Conservation (phyloP, 306 rosid species). For the Albizia julibrissin region DNA sequence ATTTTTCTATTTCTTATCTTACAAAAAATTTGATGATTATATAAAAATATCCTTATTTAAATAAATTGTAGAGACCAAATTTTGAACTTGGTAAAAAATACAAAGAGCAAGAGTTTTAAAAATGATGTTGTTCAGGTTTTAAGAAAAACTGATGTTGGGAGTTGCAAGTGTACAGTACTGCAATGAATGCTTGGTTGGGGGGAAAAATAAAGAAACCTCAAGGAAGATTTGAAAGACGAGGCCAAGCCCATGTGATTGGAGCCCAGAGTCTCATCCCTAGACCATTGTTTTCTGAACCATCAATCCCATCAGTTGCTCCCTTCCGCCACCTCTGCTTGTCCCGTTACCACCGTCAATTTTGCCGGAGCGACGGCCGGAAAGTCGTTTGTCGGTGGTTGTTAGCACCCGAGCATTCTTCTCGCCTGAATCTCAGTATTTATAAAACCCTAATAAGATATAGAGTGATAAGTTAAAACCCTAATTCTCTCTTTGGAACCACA, state of each 20-base stretch:
- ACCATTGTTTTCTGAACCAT: not conserved
- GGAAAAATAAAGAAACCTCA: no score
- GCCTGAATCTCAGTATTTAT: not conserved
- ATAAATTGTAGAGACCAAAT: no score
- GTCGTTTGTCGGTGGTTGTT: conserved; percentile 1
- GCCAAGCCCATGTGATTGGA: not conserved
- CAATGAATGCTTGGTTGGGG: no score
- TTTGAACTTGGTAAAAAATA: no score
- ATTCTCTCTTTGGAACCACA: conserved; percentile 1
- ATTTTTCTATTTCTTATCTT: no score
- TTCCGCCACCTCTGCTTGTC: not conserved
- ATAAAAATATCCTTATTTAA: no score
- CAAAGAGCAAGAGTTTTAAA: no score
- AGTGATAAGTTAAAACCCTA: conserved; percentile 32
- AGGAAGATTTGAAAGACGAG: no score
- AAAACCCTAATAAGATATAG: conserved; percentile 6
- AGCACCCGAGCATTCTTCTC: not conserved
- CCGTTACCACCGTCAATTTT: not conserved
- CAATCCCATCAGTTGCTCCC: not conserved
- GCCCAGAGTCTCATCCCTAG: not conserved
- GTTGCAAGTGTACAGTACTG: no score
- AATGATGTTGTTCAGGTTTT: no score
- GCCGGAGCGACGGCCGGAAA: conserved; percentile 15
- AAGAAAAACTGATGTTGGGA: no score
- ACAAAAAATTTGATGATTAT: no score